Evolutionary conservation across 805 yeast species (phyloP), one percentile per base, ranked within the genome.

Genomic region (Scheffersomyces coipomensis): DNA sequence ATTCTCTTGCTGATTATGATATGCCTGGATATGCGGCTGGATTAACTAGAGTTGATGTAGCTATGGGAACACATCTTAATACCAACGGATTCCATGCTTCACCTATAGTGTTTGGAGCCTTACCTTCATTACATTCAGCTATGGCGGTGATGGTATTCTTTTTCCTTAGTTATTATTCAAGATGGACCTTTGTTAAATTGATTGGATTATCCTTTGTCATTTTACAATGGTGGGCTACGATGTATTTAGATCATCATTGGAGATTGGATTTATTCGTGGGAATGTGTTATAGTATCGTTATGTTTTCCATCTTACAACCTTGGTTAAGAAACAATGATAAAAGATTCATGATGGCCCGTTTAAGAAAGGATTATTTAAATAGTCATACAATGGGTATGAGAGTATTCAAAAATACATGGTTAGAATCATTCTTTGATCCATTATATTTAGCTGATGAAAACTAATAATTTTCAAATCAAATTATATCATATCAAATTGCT

Each of bases 21-120:
- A 79, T 79, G 73, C 54, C 86, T 85, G 88, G 88, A 10, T 83
- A 76, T 52, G 85, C 87, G 1, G 90, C 88, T 8, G 89, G 88
- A 1, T 63, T 83, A 34, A 76, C 78, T 2, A 62, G 88, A 35
- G 82, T 79, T 13, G 87, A 19, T 79, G 76, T 53, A 82, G 0
- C 84, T 79, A 55, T 48, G 80, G 47, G 75, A 74, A 48, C 71
- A 80, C 1, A 82, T 53, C 59, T 74, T 15, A 81, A 81, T 22
- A 51, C 81, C 46, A 64, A 76, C 17, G 86, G 87, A 2, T 81
- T 81, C 68, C 86, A 81, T 53, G 71, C 73, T 52, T 71, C 79
- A 7, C 87, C 88, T 7, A 81, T 81, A 36, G 88, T 81, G 79
- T 26, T 83, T 83, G 65, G 88, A 83, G 29, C 82, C 78, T 1